Evolutionary conservation across 345 rosid species (phyloP), one percentile per base, ranked within the genome.

Genomic region (Eutrema yunnanense): DNA sequence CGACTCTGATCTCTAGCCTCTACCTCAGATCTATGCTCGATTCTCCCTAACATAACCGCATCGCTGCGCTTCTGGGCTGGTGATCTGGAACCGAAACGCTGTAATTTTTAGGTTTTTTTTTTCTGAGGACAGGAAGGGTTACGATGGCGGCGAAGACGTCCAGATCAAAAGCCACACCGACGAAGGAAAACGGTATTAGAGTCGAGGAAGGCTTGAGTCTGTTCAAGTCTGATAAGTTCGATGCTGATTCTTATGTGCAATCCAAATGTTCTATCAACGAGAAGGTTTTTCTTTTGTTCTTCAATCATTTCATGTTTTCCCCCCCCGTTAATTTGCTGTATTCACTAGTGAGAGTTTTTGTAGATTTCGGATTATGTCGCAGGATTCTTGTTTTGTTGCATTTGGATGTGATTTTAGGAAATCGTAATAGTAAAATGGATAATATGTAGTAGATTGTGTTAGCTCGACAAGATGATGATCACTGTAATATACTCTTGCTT

Each of bases 241-340:
- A 96, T 74, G 95, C 98, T 76, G 96, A 92, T 38, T 82, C 87
- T 67, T 96, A 81, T 81, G 90, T 96, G 55, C 96, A 90, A 85
- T 84, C 99, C 71, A 96, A 90, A 82, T 92, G 98, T 78, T 82
- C 98, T 44, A 92, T 96, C 80, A 88, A 85, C 85, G 99, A 96
- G 67, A 96, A 92, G 97, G 99, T 95, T 42, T 44, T 26, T 16
- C 12, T 13, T 36, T 8, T 27, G 2, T 11, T 12, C 38, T 2
- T 56, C 30, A 9, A 27, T 60, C 49, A 7, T 33, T 13, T 72
- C 19, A 0, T 43, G 6, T 53, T 2, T 1, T 4, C 16, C 30
- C 1, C 3, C 26, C 3, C 26, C 26, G 26, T 22, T 42, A 8
- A 12, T 58, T 47, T 67, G n/a, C 2, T 29, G 30, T 32, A 40